Conservation (phyloP, 495 filamentous ascomycete species). For the Aspergillus wentii region DNA sequence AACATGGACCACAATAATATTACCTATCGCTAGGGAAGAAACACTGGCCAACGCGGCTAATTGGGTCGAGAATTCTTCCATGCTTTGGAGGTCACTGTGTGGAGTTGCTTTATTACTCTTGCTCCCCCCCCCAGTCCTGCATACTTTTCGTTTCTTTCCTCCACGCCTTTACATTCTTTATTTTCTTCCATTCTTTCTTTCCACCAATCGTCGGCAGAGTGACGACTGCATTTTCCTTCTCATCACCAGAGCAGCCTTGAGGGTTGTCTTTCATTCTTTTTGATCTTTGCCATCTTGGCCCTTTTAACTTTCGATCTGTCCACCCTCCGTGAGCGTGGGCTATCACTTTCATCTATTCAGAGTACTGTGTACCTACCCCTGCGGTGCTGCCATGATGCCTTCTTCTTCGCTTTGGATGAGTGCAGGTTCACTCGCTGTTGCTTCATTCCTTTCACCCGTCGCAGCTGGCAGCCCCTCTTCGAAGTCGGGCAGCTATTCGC, state of each 20-base stretch:
- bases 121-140: background rate
- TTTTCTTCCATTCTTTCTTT: constrained; percentile 14
- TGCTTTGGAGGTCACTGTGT: constrained; percentile 1
- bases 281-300: constrained; percentile 5
- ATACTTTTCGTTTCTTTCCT: constrained; percentile 10
- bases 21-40: background rate
- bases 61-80: background rate
- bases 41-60: background rate
- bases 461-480: constrained; percentile 3
- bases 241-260: constrained; percentile 12
- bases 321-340: background rate
- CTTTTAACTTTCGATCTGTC: background rate
- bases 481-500: constrained; percentile 25
- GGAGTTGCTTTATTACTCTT: constrained; percentile 4
- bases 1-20: background rate
- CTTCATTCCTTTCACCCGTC: constrained; percentile 8
- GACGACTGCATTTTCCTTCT: constrained; percentile 13
- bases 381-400: background rate
- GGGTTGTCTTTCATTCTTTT: constrained; percentile 15
- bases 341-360: background rate
- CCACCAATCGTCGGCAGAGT: constrained; percentile 9
- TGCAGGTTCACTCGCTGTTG: constrained; percentile 15
- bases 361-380: background rate
- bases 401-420: constrained; percentile 12
- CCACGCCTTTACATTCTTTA: constrained; percentile 2